Percentiles rank a stretch among this genome's conserved stretches.
Conservation (phyloP, 2,329 filamentous ascomycete genomes). For the Fonsecaea erecta region DNA sequence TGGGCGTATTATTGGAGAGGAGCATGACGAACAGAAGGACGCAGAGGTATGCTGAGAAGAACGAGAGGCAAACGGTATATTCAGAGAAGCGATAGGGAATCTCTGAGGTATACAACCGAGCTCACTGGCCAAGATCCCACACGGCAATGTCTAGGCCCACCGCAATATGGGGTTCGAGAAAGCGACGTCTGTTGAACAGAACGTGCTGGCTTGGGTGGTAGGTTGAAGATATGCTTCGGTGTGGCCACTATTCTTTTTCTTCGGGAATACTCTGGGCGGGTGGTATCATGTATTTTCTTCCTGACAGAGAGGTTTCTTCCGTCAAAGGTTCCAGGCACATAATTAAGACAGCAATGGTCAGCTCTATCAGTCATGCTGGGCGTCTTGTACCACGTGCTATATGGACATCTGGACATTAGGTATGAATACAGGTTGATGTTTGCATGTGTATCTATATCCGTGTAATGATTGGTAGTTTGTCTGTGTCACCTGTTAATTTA, state of each 20-base stretch:
- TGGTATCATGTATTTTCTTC: background rate
- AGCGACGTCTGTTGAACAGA: background rate
- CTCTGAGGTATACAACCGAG: background rate
- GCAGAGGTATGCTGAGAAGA: constrained; percentile 29
- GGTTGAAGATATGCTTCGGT: background rate
- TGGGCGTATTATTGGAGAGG: constrained; percentile 26
- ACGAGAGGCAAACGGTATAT: background rate
- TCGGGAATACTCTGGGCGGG: background rate
- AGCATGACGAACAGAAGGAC: constrained; percentile 48
- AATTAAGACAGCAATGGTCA: background rate
- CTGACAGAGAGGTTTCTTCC: background rate
- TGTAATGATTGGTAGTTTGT: too few relatives aligned
- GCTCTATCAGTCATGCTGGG: too few relatives aligned
- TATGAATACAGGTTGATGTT: too few relatives aligned
- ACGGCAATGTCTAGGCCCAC: background rate
- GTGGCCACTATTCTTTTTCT: background rate
- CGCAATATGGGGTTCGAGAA: background rate
- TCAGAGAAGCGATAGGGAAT: background rate
- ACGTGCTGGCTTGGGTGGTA: background rate
- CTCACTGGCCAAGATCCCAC: background rate
- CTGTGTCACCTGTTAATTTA: too few relatives aligned
- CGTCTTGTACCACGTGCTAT: too few relatives aligned
- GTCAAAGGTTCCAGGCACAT: background rate
- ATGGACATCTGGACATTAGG: too few relatives aligned
- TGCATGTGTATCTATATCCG: too few relatives aligned